Percentiles rank a stretch among this genome's conserved stretches.
These are phyloP conservation scores for Axilococcus clingmanii DNA, from an alignment of 139 green algal genomes.

Conservation along the genomic window DNA sequence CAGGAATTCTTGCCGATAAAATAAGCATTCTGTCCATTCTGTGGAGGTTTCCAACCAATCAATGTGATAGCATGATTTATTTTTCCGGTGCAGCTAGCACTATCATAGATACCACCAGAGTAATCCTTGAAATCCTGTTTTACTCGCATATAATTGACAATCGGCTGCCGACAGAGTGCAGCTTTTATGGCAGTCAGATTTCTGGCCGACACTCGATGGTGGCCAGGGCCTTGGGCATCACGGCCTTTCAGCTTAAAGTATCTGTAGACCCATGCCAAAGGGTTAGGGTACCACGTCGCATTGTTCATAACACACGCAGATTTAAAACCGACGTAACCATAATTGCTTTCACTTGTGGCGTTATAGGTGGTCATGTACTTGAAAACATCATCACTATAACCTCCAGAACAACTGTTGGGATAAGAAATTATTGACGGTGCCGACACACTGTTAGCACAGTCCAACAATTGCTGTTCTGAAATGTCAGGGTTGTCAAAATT, in stretches of 20 bases:
- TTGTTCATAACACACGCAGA: neutral
- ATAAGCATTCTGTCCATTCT: neutral
- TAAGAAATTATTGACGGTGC: neutral
- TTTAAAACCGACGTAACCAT: slow-evolving; percentile 1
- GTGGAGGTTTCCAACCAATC: neutral
- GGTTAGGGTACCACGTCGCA: too few relatives aligned
- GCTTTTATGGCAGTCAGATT: neutral
- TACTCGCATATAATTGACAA: neutral
- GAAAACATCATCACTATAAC: neutral
- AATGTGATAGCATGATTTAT: slow-evolving; percentile 1
- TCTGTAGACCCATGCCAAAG: too few relatives aligned
- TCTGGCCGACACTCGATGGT: neutral
- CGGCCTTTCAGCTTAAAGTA: neutral
- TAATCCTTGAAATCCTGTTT: slow-evolving; percentile 2
- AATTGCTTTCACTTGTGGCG: neutral
- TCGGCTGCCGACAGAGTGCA: neutral
- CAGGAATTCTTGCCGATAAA: neutral
- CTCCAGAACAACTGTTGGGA: neutral
- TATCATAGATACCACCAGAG: slow-evolving; percentile 1
- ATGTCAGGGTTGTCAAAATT: slow-evolving; percentile 9
- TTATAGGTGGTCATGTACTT: slow-evolving; percentile 2
- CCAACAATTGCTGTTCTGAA: slow-evolving; percentile 12
- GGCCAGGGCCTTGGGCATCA: neutral
- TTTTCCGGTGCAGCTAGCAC: neutral
- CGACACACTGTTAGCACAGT: slow-evolving; percentile 1